These are phyloP conservation scores for Dictyostelium brefeldianum DNA, from an alignment of 78 protist genomes.

Conservation along the genomic window DNA sequence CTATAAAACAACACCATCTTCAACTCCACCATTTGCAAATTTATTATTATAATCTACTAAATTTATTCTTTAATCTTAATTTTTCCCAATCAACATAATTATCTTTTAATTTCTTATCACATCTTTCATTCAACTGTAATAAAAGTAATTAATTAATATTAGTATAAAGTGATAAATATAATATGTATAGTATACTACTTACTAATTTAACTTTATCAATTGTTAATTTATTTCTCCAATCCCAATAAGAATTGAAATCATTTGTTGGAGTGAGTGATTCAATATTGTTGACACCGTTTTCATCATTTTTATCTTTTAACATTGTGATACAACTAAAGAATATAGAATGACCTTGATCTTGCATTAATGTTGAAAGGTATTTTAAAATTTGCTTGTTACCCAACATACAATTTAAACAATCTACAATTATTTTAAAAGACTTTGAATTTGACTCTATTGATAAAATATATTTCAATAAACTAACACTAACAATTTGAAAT, in stretches of 20 bases:
- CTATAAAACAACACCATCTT: too few relatives aligned
- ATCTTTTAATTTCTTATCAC: not conserved
- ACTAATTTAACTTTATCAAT: not conserved
- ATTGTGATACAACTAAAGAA: not conserved
- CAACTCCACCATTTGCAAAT: too few relatives aligned
- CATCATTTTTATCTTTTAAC: not conserved
- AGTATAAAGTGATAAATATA: too few relatives aligned
- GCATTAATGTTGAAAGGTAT: not conserved
- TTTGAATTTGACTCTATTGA: not conserved
- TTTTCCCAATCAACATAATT: not conserved
- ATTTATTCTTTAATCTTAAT: not conserved
- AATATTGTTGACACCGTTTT: not conserved
- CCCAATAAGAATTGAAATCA: not conserved
- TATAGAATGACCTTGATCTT: not conserved
- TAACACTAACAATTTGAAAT: not conserved
- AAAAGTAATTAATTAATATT: not conserved
- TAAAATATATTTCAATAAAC: not conserved
- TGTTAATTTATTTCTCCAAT: conserved; percentile 4
- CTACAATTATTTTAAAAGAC: not conserved
- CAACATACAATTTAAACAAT: not conserved
- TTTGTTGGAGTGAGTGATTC: not conserved
- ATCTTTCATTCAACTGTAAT: not conserved
- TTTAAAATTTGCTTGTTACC: not conserved
- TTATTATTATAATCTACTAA: too few relatives aligned
- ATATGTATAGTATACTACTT: too few relatives aligned